Evolutionary conservation across 176 grass and related monocot genomes (phyloP).

Genomic region (Triticum urartu): DNA sequence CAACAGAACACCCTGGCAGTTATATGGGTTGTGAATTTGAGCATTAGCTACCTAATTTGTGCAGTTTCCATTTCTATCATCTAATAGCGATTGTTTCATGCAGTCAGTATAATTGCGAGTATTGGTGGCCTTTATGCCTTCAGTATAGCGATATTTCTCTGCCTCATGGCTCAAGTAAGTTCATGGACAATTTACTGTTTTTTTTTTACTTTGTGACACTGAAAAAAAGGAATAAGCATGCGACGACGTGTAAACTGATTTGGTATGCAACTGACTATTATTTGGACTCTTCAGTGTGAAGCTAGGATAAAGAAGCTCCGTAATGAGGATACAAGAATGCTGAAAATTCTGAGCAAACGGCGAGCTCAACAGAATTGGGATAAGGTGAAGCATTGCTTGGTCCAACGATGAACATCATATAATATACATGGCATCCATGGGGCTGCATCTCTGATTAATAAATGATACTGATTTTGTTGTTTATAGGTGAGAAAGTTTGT

Average conservation of each 20-base stretch:
- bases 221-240: neutral
- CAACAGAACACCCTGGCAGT: neutral
- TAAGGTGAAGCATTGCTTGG: constrained; percentile 60
- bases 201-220: neutral
- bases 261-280: constrained; percentile 20
- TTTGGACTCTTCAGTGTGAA: constrained; percentile 60
- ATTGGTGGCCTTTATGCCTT: constrained; percentile 91
- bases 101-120: constrained; percentile 88
- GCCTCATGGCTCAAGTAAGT: constrained; percentile 88
- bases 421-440: neutral
- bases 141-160: constrained; percentile 78
- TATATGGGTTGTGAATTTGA: neutral
- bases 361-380: constrained; percentile 82
- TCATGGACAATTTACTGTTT: neutral
- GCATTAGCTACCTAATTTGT: neutral
- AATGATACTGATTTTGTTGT: neutral
- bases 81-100: constrained; percentile 36
- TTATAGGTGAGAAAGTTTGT: constrained; percentile 89
- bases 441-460: neutral
- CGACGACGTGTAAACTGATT: neutral
- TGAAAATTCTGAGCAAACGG: constrained; percentile 53
- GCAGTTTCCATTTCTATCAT: neutral
- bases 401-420: neutral
- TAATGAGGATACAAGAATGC: constrained; percentile 72
- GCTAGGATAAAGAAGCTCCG: constrained; percentile 70